Percentiles rank a stretch among this genome's conserved stretches.
Evolutionary conservation across 2,329 filamentous ascomycete species (phyloP).

Genomic region (Nemania bipapillata): DNA sequence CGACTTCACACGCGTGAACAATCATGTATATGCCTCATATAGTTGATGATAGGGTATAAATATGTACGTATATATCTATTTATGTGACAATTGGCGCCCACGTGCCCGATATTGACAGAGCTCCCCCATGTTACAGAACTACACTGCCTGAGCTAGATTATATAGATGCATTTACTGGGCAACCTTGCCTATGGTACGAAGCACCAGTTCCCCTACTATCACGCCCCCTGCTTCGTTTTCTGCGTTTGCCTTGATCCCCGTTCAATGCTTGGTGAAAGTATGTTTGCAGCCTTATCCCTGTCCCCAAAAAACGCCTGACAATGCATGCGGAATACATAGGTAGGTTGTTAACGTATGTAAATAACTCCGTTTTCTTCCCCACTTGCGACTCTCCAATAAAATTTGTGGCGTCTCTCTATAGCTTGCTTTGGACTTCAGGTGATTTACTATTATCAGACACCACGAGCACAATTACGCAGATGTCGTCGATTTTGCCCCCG

Average conservation of each 20-base stretch:
- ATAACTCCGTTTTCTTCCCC: not conserved
- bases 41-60: not conserved
- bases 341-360: conserved; percentile 13
- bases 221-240: not conserved
- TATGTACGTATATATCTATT: conserved; percentile 15
- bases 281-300: conserved; percentile 15
- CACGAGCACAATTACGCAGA: conserved; percentile 84
- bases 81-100: conserved; percentile 12
- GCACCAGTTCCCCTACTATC: not conserved
- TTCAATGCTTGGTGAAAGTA: conserved; percentile 21
- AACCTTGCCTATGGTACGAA: not conserved
- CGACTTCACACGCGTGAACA: not conserved
- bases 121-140: not conserved
- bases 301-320: conserved; percentile 42
- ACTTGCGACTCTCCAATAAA: not conserved
- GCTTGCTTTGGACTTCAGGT: conserved; percentile 44
- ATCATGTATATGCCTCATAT: not conserved
- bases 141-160: conserved; percentile 2
- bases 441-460: conserved; percentile 70
- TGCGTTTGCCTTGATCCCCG: conserved; percentile 7
- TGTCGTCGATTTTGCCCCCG: conserved; percentile 95
- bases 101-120: not conserved
- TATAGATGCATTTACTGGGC: conserved; percentile 5
- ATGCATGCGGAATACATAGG: conserved; percentile 38
- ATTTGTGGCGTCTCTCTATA: conserved; percentile 33